Base-by-base conservation (phyloP, 257 asterid species). In the Solanum stenotomum region DNA sequence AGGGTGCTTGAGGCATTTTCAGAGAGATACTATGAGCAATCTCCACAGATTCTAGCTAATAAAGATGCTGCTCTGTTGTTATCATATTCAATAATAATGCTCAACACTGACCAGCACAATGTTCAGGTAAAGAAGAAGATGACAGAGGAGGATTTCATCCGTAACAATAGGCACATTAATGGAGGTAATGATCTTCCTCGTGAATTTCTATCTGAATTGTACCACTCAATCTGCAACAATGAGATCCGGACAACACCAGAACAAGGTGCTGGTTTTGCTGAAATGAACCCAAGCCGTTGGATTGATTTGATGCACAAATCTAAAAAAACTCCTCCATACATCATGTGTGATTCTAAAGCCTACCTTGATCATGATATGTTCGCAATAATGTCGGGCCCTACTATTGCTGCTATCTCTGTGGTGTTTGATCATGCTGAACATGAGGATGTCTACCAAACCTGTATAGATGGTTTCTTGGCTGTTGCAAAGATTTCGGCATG, bases 1-100 rank as follows among this genome's bases (percentile, higher is more conserved):
- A 95, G 99, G 90, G 98, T 97, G 89, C 98, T 97, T 5, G 98
- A 96, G 94, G 99, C 98, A 84, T 97, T 97, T 90, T 96, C 98
- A 34, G 99, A 94, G 91, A 93, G 99, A 93, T 96, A 93, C 86
- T 97, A 96, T 75, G 99, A 95, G 93, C 98, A 97, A 88, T 95
- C 99, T 34, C 96, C 97, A 1, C 95, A 84, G 89, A 95, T 96
- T 74, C 90, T 96, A 88, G 98, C 98, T 78, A 96, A 96, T 87
- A 96, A 94, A 91, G 98, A 96, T 90, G 99, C 98, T 88, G 97
- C 99, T 86, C 94, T 96, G 35, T 90, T 95, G 93, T 90, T 96
- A 86, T 96, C 99, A 8, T 96, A 96, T 91, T 96, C 99, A 87
- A 88, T 96, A 75, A 96, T 96, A 63, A 94, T 96, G 98, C 95